Conservation (phyloP, 345 rosid genomes). For the Acer negundo region DNA sequence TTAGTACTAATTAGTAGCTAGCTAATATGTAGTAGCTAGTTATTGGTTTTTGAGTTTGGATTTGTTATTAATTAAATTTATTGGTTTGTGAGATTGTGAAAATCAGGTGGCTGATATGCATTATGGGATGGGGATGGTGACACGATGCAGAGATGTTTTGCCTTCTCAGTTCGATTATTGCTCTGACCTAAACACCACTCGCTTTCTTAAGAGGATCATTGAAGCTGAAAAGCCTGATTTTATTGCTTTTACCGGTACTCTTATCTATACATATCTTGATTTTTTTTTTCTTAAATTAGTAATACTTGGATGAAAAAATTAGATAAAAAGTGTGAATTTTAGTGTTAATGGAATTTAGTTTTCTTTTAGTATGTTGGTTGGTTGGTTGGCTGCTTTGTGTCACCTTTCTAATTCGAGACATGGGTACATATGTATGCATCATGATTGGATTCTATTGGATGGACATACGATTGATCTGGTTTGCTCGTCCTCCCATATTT, state of each 20-base stretch:
- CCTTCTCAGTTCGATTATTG: conserved; percentile 54
- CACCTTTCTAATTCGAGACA: neutral
- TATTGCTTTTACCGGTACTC: conserved; percentile 76
- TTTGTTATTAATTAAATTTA: neutral
- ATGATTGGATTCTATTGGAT: neutral
- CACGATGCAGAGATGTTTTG: conserved; percentile 79
- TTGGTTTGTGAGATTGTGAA: conserved; percentile 12
- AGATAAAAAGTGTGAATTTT: neutral
- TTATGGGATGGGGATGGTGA: conserved; percentile 66
- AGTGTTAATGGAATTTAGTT: neutral
- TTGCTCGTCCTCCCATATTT: neutral
- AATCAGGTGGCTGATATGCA: conserved; percentile 87
- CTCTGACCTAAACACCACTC: conserved; percentile 87
- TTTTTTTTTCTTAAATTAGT: too few species aligned
- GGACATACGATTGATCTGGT: neutral
- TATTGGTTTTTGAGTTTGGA: too few species aligned
- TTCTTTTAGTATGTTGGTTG: neutral
- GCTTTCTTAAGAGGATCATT: conserved; percentile 67
- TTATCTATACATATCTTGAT: neutral
- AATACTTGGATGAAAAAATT: too few species aligned
- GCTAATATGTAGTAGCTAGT: neutral
- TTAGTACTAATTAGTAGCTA: too few species aligned
- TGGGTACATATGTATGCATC: neutral
- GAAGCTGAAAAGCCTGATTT: conserved; percentile 78
- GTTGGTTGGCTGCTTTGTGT: neutral